Conservation (phyloP, 1,284 basidiomycete genomes). For the Apiotrichum sp. region DNA sequence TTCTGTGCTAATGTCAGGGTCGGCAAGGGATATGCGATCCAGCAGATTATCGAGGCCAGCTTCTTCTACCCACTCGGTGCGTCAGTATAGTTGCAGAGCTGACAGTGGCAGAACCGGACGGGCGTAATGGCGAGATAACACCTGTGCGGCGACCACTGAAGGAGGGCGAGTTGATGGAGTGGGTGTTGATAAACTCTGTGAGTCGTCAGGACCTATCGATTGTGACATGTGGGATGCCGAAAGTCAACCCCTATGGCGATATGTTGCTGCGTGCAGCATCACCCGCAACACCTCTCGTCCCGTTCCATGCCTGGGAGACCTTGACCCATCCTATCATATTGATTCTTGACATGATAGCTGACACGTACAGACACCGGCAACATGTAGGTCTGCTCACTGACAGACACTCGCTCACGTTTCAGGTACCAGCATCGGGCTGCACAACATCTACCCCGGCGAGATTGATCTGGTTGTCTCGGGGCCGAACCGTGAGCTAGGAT, state of each 20-base stretch:
- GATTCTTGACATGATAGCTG: neutral
- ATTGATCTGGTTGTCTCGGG: conserved; percentile 67
- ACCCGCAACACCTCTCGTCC: no score
- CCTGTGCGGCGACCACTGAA: conserved; percentile 59
- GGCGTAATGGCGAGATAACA: conserved; percentile 62
- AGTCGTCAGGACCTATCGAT: conserved; percentile 23
- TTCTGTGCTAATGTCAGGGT: conserved; percentile 20
- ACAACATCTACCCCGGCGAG: conserved; percentile 74
- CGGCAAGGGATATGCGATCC: conserved; percentile 81
- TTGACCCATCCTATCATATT: no score
- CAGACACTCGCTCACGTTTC: neutral
- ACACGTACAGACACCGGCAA: conserved; percentile 67
- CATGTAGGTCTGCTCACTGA: conserved; percentile 51
- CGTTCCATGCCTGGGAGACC: no score
- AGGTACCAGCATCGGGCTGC: conserved; percentile 69
- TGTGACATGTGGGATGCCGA: no score
- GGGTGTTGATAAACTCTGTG: conserved; percentile 81
- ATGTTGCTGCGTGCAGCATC: no score
- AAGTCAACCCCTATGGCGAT: no score
- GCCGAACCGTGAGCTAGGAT: conserved; percentile 44
- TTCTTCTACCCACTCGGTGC: conserved; percentile 73
- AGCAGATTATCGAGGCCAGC: conserved; percentile 63
- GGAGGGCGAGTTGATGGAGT: conserved; percentile 72
- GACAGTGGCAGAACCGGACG: conserved; percentile 52
- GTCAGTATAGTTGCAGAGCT: conserved; percentile 31